Conservation (phyloP, 148 eudicot species). For the Dysphania ambrosioides region DNA sequence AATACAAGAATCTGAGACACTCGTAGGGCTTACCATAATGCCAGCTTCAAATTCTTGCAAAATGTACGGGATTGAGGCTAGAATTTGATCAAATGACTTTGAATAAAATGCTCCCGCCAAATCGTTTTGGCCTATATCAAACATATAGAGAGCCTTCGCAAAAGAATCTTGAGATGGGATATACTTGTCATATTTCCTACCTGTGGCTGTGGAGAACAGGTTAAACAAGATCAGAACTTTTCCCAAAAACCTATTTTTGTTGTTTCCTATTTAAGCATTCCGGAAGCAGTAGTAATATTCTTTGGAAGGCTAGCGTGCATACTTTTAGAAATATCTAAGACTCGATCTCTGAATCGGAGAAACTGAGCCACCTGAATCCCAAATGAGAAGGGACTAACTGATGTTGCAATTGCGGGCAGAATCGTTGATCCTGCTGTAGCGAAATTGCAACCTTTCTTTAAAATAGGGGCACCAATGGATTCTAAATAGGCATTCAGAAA, state of each 20-base stretch:
- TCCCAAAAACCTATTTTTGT: no score
- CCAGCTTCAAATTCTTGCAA: slow-evolving; percentile 77
- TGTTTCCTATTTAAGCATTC: not conserved
- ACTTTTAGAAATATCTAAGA: slow-evolving; percentile 58
- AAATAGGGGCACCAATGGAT: slow-evolving; percentile 62
- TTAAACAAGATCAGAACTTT: not conserved
- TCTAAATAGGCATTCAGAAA: slow-evolving; percentile 84
- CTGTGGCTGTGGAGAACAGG: slow-evolving; percentile 35
- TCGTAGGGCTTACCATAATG: slow-evolving; percentile 53
- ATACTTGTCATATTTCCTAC: slow-evolving; percentile 58
- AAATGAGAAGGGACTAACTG: slow-evolving; percentile 91
- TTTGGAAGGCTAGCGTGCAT: slow-evolving; percentile 6
- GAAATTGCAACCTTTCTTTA: slow-evolving; percentile 71
- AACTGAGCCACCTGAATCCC: slow-evolving; percentile 84
- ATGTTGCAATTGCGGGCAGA: slow-evolving; percentile 66
- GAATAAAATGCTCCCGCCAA: slow-evolving; percentile 83
- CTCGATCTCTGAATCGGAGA: slow-evolving; percentile 69
- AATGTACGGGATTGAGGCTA: slow-evolving; percentile 73
- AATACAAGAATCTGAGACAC: not conserved
- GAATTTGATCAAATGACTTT: slow-evolving; percentile 71
- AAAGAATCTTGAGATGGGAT: slow-evolving; percentile 67
- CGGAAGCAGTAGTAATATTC: not conserved
- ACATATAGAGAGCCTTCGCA: slow-evolving; percentile 73
- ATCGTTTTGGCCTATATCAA: slow-evolving; percentile 96
- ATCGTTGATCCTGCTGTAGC: slow-evolving; percentile 85